phyloP scores from a whole-genome alignment of 2,329 filamentous ascomycete genomes.

The Mollisia scopiformis region DNA sequence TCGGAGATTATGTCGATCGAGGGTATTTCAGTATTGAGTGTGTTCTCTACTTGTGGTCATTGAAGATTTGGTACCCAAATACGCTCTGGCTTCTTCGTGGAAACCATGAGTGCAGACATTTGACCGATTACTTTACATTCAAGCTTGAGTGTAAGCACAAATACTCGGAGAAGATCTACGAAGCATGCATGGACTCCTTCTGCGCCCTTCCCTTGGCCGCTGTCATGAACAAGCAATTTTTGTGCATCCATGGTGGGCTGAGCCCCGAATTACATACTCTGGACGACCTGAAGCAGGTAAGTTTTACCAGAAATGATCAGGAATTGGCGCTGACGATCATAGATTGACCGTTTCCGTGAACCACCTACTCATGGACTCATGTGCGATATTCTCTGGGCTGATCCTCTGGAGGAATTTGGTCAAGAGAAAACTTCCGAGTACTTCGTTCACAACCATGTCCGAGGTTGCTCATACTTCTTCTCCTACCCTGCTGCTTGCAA shows the following conservation, averaged over 20 bases:
- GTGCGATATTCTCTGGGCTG: conserved; percentile 99
- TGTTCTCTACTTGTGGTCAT: conserved; percentile 93
- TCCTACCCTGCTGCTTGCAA: conserved; percentile 96
- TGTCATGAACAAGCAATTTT: conserved; percentile 99
- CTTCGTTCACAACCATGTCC: conserved; percentile 97
- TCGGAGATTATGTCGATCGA: conserved; percentile 97
- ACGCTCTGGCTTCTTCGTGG: conserved; percentile 95
- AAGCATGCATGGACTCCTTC: conserved; percentile 98
- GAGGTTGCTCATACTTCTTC: conserved; percentile 99
- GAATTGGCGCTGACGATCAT: conserved; percentile 15
- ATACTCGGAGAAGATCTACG: conserved; percentile 94
- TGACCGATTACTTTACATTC: conserved; percentile 99
- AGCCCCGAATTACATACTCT: conserved; percentile 95
- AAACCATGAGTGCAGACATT: conserved; percentile 97
- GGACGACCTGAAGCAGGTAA: conserved; percentile 86
- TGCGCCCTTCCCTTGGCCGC: conserved; percentile 91
- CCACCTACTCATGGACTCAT: conserved; percentile 96
- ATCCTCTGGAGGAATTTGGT: conserved; percentile 96
- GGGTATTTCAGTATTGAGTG: conserved; percentile 99
- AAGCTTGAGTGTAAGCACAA: conserved; percentile 99
- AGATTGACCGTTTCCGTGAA: conserved; percentile 98
- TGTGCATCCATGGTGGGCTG: conserved; percentile 96
- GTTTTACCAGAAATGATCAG: conserved; percentile 35
- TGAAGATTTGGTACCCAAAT: conserved; percentile 99
- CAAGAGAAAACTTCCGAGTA: conserved; percentile 98